Percentiles rank a stretch among this genome's conserved stretches.
These are phyloP conservation scores for Aspergillus glaucus DNA, from an alignment of 2,329 filamentous ascomycete species.

Conservation along the genomic window DNA sequence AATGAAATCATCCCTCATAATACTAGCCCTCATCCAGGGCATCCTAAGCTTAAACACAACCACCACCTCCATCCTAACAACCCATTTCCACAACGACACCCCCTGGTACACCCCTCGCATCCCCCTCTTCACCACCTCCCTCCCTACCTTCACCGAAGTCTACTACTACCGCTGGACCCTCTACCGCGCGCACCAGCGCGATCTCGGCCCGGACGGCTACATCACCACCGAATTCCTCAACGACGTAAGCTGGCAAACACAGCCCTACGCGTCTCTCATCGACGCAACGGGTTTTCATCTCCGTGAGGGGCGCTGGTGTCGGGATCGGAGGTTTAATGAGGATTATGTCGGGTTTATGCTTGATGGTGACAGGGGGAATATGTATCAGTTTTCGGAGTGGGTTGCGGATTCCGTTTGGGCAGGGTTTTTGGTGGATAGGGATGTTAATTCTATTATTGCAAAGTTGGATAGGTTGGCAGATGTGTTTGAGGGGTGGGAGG, in stretches of 20 bases:
- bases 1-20: no score
- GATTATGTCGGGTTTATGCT: conserved; percentile 41
- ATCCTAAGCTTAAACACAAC: no score
- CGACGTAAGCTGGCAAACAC: conserved; percentile 37
- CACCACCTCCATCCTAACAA: no score
- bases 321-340: conserved; percentile 40
- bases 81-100: conserved; percentile 12
- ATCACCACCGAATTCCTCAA: conserved; percentile 43
- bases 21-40: no score
- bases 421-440: conserved; percentile 39
- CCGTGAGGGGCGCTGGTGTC: conserved; percentile 40
- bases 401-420: conserved; percentile 36
- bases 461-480: conserved; percentile 22
- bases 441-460: conserved; percentile 22
- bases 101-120: conserved; percentile 15
- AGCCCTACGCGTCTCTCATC: conserved; percentile 39
- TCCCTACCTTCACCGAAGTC: conserved; percentile 25
- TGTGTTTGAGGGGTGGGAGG: conserved; percentile 14
- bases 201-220: conserved; percentile 37
- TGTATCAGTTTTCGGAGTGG: conserved; percentile 40
- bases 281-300: conserved; percentile 42
- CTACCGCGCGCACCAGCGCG: conserved; percentile 41
- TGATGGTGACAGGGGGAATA: conserved; percentile 29
- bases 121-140: conserved; percentile 11
- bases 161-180: conserved; percentile 44